Evolutionary conservation across 2,329 filamentous ascomycete species (phyloP).

Genomic region (Colletotrichum theobromicola): DNA sequence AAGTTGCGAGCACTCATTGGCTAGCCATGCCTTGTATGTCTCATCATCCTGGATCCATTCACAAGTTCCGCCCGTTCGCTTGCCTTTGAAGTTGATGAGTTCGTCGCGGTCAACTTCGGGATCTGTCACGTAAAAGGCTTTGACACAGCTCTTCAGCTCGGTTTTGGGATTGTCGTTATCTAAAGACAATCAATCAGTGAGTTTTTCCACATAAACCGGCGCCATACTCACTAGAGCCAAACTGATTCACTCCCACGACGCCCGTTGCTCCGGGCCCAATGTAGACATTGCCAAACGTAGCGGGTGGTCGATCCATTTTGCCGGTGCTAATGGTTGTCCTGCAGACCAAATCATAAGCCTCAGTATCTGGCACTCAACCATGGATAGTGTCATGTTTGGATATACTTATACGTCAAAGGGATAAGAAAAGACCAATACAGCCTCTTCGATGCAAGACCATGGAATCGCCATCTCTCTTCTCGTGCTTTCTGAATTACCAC

Average conservation of each 20-base stretch:
- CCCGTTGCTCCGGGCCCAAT: too few species aligned
- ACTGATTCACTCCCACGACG: too few species aligned
- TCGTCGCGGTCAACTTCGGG: not conserved
- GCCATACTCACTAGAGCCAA: too few species aligned
- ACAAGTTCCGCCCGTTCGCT: not conserved
- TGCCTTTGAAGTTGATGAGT: not conserved
- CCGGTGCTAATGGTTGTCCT: too few species aligned
- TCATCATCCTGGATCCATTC: not conserved
- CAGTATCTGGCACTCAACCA: not conserved
- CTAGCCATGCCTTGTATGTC: not conserved
- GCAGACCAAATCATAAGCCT: not conserved
- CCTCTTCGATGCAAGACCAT: not conserved
- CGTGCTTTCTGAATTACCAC: not conserved
- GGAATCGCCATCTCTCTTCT: not conserved
- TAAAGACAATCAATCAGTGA: not conserved
- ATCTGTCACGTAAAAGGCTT: not conserved
- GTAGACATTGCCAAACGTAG: too few species aligned
- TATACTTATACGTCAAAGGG: not conserved
- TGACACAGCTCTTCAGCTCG: not conserved
- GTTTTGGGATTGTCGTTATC: not conserved
- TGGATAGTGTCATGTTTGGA: not conserved
- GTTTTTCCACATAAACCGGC: accelerated
- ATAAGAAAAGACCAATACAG: not conserved
- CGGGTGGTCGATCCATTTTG: too few species aligned
- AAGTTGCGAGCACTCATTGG: not conserved